phyloP scores from a whole-genome alignment of 495 filamentous ascomycete species.

The Penicillium subrubescens region DNA sequence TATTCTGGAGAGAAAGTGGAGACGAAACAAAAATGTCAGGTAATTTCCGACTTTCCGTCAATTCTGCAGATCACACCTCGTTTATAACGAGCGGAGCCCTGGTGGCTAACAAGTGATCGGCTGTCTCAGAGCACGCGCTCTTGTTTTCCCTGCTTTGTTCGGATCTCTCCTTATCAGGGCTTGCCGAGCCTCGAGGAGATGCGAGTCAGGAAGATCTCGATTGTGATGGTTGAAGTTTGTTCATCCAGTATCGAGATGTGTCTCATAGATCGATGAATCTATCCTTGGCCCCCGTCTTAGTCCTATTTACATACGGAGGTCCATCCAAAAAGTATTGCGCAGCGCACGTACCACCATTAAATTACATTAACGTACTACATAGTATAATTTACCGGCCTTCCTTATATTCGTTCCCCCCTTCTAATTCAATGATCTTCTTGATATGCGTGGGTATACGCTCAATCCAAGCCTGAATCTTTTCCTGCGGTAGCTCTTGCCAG shows the following conservation, averaged over 20 bases:
- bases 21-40: slow-evolving; percentile 15
- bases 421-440: no score
- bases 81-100: background rate
- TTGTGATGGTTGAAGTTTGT: background rate
- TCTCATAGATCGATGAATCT: background rate
- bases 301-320: no score
- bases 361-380: no score
- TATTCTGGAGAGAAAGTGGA: slow-evolving; percentile 2
- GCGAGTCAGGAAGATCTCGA: slow-evolving; percentile 2
- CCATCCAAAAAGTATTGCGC: no score
- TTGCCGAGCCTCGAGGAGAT: background rate
- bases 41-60: slow-evolving; percentile 11
- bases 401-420: no score
- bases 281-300: background rate
- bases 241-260: background rate
- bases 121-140: background rate
- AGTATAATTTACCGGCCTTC: no score
- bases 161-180: background rate
- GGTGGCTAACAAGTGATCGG: slow-evolving; percentile 2
- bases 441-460: no score
- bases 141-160: background rate
- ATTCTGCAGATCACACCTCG: slow-evolving; percentile 16
- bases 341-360: no score
- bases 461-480: no score
- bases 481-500: no score